Evolutionary conservation across 177 flowering plant species (phyloP).

Genomic region (Vitis hybrid): DNA sequence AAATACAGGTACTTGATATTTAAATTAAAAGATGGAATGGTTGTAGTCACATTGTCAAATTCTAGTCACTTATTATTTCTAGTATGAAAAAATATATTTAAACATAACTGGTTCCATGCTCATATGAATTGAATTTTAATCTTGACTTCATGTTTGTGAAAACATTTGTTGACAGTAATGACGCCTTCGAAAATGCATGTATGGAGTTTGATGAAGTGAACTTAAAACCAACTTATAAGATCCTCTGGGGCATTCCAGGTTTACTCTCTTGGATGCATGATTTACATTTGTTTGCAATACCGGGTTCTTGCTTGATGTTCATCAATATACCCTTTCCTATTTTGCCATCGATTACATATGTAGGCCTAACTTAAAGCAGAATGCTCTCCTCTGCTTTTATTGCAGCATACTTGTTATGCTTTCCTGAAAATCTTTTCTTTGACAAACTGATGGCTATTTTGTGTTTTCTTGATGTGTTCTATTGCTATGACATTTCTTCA

Average conservation of each 20-base stretch:
- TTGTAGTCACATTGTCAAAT: too few species aligned
- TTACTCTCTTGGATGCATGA: constrained; percentile 5
- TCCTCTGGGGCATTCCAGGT: constrained; percentile 99
- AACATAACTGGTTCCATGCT: neutral
- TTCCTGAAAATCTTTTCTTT: neutral
- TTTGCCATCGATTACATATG: too few species aligned
- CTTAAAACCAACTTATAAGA: constrained; percentile 87
- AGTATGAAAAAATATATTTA: neutral
- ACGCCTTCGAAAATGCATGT: constrained; percentile 88
- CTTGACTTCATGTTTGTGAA: constrained; percentile 6
- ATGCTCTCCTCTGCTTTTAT: too few species aligned
- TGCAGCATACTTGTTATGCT: too few species aligned
- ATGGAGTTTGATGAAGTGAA: constrained; percentile 95
- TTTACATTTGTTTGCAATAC: too few species aligned
- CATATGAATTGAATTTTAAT: neutral
- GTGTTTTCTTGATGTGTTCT: too few species aligned
- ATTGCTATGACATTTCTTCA: too few species aligned
- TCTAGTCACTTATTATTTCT: too few species aligned
- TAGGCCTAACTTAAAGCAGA: too few species aligned
- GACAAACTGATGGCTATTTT: neutral
- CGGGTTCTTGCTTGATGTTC: too few species aligned
- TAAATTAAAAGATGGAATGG: too few species aligned
- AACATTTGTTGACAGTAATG: constrained; percentile 46
- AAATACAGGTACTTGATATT: constrained; percentile 67
- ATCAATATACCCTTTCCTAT: too few species aligned